Percentiles rank a stretch among this genome's conserved stretches.
Evolutionary conservation across 495 filamentous ascomycete species (phyloP).

Genomic region (Penicillium pancosmium): DNA sequence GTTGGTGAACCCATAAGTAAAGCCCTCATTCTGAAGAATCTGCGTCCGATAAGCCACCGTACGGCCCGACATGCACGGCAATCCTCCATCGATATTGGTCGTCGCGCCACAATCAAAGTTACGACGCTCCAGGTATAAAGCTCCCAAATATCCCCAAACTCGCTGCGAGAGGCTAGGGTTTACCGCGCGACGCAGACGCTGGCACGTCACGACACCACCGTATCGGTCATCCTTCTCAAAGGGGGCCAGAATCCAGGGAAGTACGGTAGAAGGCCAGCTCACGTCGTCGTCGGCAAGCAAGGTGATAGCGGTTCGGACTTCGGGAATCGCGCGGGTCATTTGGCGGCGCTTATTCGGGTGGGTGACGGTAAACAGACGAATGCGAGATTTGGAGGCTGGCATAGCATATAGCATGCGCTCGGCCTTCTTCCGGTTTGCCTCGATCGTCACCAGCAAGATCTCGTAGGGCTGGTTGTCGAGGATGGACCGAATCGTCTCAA

Average conservation of each 20-base stretch:
- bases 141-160: constrained; percentile 77
- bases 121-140: constrained; percentile 78
- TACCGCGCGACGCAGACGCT: constrained; percentile 69
- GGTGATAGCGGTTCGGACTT: constrained; percentile 72
- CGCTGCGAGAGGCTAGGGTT: constrained; percentile 57
- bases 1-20: constrained; percentile 71
- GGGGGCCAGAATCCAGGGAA: constrained; percentile 82
- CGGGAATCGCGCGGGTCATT: constrained; percentile 77
- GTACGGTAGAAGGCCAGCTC: constrained; percentile 73
- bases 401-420: constrained; percentile 54
- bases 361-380: constrained; percentile 54
- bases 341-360: constrained; percentile 83
- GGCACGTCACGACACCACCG: constrained; percentile 82
- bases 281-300: constrained; percentile 90
- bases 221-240: constrained; percentile 73
- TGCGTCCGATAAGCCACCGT: constrained; percentile 81
- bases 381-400: constrained; percentile 52
- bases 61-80: constrained; percentile 85
- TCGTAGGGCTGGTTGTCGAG: constrained; percentile 58
- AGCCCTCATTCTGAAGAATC: constrained; percentile 76
- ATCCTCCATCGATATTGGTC: constrained; percentile 80
- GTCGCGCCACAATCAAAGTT: constrained; percentile 91
- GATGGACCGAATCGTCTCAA: constrained; percentile 62
- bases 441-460: constrained; percentile 65
- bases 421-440: constrained; percentile 60